These are phyloP conservation scores for Rhizopogon roseolus DNA, from an alignment of 768 basidiomycete species.

Conservation along the genomic window DNA sequence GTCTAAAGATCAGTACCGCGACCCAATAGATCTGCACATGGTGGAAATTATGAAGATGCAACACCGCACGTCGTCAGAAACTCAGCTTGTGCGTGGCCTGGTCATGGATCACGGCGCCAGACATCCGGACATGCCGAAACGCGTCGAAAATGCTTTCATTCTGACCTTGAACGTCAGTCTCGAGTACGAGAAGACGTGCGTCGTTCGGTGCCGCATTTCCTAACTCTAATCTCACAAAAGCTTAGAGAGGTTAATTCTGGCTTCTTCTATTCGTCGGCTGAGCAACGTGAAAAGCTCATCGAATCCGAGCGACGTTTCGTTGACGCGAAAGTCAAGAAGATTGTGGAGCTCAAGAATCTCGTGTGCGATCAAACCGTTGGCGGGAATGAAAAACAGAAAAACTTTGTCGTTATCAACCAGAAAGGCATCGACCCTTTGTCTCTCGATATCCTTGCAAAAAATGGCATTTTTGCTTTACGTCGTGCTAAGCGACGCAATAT, in stretches of 20 bases:
- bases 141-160: constrained; percentile 93
- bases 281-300: constrained; percentile 97
- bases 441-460: constrained; percentile 93
- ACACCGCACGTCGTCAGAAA: constrained; percentile 96
- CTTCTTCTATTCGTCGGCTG: constrained; percentile 98
- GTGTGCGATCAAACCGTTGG: constrained; percentile 94
- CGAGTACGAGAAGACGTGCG: constrained; percentile 99
- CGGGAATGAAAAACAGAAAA: constrained; percentile 74
- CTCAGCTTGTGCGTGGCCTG: constrained; percentile 89
- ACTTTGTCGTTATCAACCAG: constrained; percentile 95
- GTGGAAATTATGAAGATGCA: constrained; percentile 99
- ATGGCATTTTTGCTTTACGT: constrained; percentile 90
- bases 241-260: constrained; percentile 96
- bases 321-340: constrained; percentile 92
- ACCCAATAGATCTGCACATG: constrained; percentile 99
- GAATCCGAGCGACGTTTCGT: constrained; percentile 94
- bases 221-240: constrained; percentile 15
- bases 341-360: constrained; percentile 92
- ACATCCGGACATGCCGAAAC: constrained; percentile 99
- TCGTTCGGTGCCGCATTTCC: constrained; percentile 16
- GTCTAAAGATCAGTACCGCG: constrained; percentile 62
- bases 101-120: constrained; percentile 97
- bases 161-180: constrained; percentile 95
- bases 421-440: constrained; percentile 98
- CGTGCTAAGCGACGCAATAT: constrained; percentile 98